These are phyloP conservation scores for Omphalea diandra DNA, from an alignment of 441 rosid genomes.

Conservation along the genomic window DNA sequence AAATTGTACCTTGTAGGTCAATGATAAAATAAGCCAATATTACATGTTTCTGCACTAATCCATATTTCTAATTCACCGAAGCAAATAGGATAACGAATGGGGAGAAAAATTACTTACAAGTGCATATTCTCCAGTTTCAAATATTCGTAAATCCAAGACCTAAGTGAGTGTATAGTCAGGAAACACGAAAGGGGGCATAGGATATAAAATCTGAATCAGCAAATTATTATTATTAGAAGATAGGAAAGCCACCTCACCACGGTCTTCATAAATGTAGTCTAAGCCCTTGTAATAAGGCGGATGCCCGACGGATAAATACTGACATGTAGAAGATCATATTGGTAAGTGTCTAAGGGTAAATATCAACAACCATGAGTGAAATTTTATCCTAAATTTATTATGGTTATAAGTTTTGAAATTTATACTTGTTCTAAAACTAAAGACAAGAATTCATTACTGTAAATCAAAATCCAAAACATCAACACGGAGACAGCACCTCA, in stretches of 20 bases:
- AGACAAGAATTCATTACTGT: too few species aligned
- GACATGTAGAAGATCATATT: background rate
- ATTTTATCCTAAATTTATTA: too few species aligned
- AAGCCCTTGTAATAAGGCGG: slow-evolving; percentile 90
- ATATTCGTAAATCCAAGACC: slow-evolving; percentile 73
- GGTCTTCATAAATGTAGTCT: slow-evolving; percentile 89
- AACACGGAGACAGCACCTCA: too few species aligned
- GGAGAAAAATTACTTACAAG: slow-evolving; percentile 51
- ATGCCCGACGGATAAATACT: slow-evolving; percentile 95
- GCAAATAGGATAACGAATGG: background rate
- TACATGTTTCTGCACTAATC: background rate
- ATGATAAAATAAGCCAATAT: background rate
- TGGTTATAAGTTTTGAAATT: too few species aligned
- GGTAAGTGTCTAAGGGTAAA: too few species aligned
- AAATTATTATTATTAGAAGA: too few species aligned
- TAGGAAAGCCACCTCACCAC: slow-evolving; percentile 65
- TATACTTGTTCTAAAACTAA: too few species aligned
- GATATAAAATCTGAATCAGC: background rate
- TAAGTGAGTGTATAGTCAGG: slow-evolving; percentile 17
- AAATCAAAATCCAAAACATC: too few species aligned
- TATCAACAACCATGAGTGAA: too few species aligned
- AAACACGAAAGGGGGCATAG: background rate
- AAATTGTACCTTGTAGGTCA: too few species aligned
- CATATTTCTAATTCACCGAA: background rate
- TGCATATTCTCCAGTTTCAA: slow-evolving; percentile 93